Evolutionary conservation across 768 basidiomycete genomes (phyloP), one percentile per base, ranked within the genome.

Genomic region (Mrakia gelida): DNA sequence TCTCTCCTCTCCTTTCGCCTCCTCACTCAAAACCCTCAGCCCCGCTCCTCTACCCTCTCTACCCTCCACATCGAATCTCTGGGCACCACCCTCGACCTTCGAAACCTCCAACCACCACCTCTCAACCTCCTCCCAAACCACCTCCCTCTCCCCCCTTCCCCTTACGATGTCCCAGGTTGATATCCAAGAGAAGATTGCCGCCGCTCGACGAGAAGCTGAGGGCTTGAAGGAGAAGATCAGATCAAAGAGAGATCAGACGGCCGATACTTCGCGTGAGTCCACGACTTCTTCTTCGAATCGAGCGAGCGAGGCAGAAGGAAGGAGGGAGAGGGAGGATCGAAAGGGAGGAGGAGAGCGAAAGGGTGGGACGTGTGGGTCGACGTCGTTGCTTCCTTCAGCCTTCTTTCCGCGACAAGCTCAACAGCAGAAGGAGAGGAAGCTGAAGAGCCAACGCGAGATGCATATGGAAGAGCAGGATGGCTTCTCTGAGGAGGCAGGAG

Each of bases 191-290:
- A 84, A 84, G 82, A 98, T 99, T 85, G 94, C 96, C 63, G 93
- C 95, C 74, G 96, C 97, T 78, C 91, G 96, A 81, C 89, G 97
- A 84, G 97, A 98, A 86, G 95, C 95, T 65, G 96, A 98, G 86
- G 92, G 90, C 83, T 85, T 99, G 86, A 99, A 97, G 87, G 97
- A 99, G 89, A 96, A 95, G 90, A 99, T 99, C 84, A 88, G 95
- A 83, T 91, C 93, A 71, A 96, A 93, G 86, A 92, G 91, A 84
- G 97, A 98, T 85, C 93, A 95, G 79, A 93, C 95, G 71, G 95
- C 93, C n/a, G 96, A 99, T 86, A 97, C 96, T 26, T 96, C 93
- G 83, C 87, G 96, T 99, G 84, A 86, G 95, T 91, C 45, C 45
- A 45, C 11, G 15, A 6, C 45, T 45, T 2, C 45, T 6, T 10